Evolutionary conservation across 345 rosid species (phyloP).

Genomic region (Gossypium herbaceum): DNA sequence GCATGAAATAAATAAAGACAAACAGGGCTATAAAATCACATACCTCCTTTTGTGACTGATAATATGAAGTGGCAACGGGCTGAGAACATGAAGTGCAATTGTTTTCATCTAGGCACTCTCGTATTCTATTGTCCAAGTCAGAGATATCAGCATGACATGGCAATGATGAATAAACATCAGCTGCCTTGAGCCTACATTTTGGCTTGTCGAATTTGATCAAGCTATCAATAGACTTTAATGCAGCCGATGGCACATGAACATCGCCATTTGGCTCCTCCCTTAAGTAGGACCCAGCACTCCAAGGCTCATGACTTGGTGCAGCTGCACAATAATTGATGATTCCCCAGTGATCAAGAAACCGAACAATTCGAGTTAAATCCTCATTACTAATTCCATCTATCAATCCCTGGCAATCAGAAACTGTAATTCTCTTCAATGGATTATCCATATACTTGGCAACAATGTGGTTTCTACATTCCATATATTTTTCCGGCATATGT

Average conservation of each 20-base stretch:
- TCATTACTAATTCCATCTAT: slow-evolving; percentile 55
- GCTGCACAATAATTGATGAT: slow-evolving; percentile 85
- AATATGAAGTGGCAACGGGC: slow-evolving; percentile 56
- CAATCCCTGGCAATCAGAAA: slow-evolving; percentile 71
- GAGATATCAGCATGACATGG: slow-evolving; percentile 44
- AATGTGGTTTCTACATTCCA: slow-evolving; percentile 80
- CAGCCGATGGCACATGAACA: slow-evolving; percentile 87
- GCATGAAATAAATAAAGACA: neutral
- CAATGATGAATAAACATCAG: slow-evolving; percentile 55
- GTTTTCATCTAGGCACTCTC: slow-evolving; percentile 79
- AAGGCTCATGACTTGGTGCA: slow-evolving; percentile 44
- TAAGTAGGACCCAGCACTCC: slow-evolving; percentile 55
- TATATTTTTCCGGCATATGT: slow-evolving; percentile 75
- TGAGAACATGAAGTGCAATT: slow-evolving; percentile 71
- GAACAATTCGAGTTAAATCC: slow-evolving; percentile 70
- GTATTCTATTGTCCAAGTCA: slow-evolving; percentile 87
- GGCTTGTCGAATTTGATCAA: slow-evolving; percentile 98
- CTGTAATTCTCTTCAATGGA: slow-evolving; percentile 66
- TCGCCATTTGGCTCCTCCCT: slow-evolving; percentile 87
- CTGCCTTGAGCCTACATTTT: slow-evolving; percentile 74
- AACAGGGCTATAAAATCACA: neutral
- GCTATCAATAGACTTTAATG: slow-evolving; percentile 92
- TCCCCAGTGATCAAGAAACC: slow-evolving; percentile 99
- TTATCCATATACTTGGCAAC: slow-evolving; percentile 81
- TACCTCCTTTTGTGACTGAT: slow-evolving; percentile 95